phyloP scores from a whole-genome alignment of 352 stramenopile species.

The Globisporangium paddicum region DNA sequence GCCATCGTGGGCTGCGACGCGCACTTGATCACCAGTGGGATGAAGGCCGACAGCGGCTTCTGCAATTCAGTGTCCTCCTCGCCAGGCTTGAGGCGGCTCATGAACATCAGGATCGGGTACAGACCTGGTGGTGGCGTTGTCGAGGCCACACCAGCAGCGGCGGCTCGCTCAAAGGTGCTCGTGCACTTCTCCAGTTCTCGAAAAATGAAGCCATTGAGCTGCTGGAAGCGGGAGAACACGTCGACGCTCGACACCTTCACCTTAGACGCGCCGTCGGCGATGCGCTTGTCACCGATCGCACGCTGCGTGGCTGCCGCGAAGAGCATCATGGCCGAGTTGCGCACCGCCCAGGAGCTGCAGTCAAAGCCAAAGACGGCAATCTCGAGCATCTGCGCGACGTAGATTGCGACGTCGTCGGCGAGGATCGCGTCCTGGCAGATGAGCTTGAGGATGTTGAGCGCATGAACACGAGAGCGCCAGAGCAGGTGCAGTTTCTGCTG shows the following conservation, averaged over 20 bases:
- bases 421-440: slow-evolving; percentile 86
- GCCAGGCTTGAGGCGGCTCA: slow-evolving; percentile 64
- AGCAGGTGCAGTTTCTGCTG: slow-evolving; percentile 45
- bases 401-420: slow-evolving; percentile 73
- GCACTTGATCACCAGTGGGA: slow-evolving; percentile 65
- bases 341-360: slow-evolving; percentile 79
- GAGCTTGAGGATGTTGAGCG: slow-evolving; percentile 90
- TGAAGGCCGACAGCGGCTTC: slow-evolving; percentile 43
- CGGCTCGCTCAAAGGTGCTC: slow-evolving; percentile 12
- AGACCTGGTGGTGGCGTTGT: slow-evolving; percentile 42
- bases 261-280: slow-evolving; percentile 62
- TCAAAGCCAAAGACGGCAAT: slow-evolving; percentile 82
- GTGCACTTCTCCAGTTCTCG: slow-evolving; percentile 45
- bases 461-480: slow-evolving; percentile 79
- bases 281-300: slow-evolving; percentile 78
- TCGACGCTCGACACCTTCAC: slow-evolving; percentile 62
- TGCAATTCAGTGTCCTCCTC: slow-evolving; percentile 38
- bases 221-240: slow-evolving; percentile 76
- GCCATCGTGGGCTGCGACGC: slow-evolving; percentile 65
- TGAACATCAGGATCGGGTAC: slow-evolving; percentile 74
- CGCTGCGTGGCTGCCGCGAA: slow-evolving; percentile 79
- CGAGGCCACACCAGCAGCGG: background rate
- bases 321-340: slow-evolving; percentile 92
- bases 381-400: slow-evolving; percentile 86
- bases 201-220: slow-evolving; percentile 61